Conservation (phyloP, 2,329 filamentous ascomycete species). For the Nemania sp. region DNA sequence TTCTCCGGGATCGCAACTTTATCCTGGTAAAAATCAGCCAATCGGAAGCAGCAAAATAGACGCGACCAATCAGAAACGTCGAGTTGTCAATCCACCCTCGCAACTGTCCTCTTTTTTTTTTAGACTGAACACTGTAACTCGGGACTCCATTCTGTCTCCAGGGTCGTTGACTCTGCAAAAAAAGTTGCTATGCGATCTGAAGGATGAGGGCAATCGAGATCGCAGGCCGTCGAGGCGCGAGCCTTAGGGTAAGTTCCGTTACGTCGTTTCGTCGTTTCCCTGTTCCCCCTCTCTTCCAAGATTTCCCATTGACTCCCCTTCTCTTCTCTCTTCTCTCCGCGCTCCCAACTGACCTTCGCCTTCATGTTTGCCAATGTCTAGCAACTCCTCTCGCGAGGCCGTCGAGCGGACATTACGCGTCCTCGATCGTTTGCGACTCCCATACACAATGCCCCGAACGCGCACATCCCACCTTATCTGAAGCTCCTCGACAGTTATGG, state of each 20-base stretch:
- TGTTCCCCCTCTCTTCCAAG: not conserved
- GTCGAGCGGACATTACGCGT: constrained; percentile 31
- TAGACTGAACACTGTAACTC: constrained; percentile 1
- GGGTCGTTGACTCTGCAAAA: not conserved
- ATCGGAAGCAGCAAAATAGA: too few species aligned
- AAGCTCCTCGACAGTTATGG: constrained; percentile 67
- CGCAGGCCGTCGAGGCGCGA: constrained; percentile 39
- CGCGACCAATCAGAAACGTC: constrained; percentile 32
- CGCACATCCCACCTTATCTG: constrained; percentile 69
- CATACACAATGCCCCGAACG: constrained; percentile 40
- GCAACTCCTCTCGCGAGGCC: constrained; percentile 35
- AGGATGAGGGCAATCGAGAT: constrained; percentile 42
- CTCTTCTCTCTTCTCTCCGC: not conserved
- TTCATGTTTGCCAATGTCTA: constrained; percentile 16
- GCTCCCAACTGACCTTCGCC: not conserved
- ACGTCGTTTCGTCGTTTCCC: not conserved
- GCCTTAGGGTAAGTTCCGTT: constrained; percentile 35
- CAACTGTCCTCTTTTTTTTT: constrained; percentile 24
- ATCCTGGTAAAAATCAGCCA: not conserved
- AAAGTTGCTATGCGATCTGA: constrained; percentile 40
- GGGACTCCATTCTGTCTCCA: not conserved
- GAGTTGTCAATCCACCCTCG: constrained; percentile 30
- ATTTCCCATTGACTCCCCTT: not conserved
- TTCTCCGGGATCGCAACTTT: constrained; percentile 28
- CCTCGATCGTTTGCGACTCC: constrained; percentile 43